phyloP scores from a whole-genome alignment of 2,329 filamentous ascomycete genomes.

The Trichoderma guizhouense region DNA sequence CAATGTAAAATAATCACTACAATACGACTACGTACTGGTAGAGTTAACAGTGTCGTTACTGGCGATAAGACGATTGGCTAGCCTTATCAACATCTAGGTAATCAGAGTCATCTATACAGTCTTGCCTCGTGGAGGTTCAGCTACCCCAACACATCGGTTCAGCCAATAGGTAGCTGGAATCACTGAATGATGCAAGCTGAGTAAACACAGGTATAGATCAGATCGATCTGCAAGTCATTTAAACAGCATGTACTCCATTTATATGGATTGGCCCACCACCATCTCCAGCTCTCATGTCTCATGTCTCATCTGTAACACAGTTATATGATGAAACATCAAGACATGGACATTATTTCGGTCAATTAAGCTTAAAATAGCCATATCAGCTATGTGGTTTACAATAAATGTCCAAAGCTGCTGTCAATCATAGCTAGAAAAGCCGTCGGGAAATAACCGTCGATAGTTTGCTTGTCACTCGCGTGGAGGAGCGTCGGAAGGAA shows the following conservation, averaged over 20 bases:
- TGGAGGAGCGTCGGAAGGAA: background rate
- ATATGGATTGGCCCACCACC: background rate
- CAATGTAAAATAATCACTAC: rapidly evolving
- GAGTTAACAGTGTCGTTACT: background rate
- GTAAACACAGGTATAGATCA: background rate
- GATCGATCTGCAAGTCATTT: background rate
- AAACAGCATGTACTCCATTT: background rate
- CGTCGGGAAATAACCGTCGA: background rate
- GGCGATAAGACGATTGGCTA: background rate
- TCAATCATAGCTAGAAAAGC: background rate
- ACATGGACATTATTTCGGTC: background rate
- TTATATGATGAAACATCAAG: background rate
- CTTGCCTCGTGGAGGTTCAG: background rate
- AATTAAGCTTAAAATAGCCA: background rate
- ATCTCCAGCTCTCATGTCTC: background rate
- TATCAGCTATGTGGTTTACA: background rate
- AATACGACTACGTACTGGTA: background rate
- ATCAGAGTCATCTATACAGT: background rate
- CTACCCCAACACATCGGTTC: background rate
- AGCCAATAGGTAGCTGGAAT: background rate
- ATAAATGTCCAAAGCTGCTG: background rate
- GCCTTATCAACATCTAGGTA: background rate
- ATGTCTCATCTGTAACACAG: background rate
- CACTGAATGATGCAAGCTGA: background rate
- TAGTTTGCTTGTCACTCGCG: background rate